A percentile compares a stretch with the other conserved stretches of the same genome.
Conservation (phyloP, 2,329 filamentous ascomycete genomes). For the Cladophialophora carrionii region DNA sequence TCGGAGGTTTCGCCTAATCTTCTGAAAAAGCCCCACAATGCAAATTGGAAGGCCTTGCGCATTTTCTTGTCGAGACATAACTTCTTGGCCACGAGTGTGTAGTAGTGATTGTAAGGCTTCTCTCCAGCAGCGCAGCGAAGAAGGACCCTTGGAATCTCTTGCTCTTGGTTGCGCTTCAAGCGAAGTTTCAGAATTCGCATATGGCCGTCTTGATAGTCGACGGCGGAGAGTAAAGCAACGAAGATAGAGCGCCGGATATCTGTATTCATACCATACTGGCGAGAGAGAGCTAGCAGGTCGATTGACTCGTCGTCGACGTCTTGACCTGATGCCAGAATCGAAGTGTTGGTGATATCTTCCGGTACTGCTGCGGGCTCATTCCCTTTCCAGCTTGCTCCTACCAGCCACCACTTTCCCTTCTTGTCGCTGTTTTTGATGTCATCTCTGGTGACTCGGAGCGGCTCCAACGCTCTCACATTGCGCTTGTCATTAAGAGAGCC, state of each 20-base stretch:
- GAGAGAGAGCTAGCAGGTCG: conserved; percentile 74
- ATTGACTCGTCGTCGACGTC: conserved; percentile 49
- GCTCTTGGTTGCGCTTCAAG: conserved; percentile 81
- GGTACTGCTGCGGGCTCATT: conserved; percentile 44
- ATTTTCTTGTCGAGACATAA: conserved; percentile 75
- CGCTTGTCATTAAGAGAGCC: conserved; percentile 68
- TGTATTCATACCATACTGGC: conserved; percentile 82
- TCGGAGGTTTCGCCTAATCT: conserved; percentile 80
- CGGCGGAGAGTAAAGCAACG: conserved; percentile 81
- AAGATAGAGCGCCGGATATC: conserved; percentile 90
- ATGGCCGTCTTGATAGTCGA: conserved; percentile 81
- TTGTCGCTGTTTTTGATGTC: conserved; percentile 84
- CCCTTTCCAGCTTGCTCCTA: conserved; percentile 84
- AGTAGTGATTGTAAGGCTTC: conserved; percentile 86
- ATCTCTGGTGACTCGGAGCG: conserved; percentile 75
- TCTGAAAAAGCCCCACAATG: conserved; percentile 83
- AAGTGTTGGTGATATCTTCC: conserved; percentile 23
- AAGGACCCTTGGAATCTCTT: conserved; percentile 84
- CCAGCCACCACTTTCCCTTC: conserved; percentile 97
- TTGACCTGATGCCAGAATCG: conserved; percentile 37
- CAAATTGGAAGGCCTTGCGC: conserved; percentile 83
- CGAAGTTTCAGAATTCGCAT: conserved; percentile 77
- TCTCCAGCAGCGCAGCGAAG: conserved; percentile 86
- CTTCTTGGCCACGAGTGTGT: conserved; percentile 78
- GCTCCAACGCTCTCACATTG: conserved; percentile 73